Evolutionary conservation across 2,329 filamentous ascomycete genomes (phyloP), one percentile per base, ranked within the genome.

Genomic region (Emmonsiellopsis sp.): DNA sequence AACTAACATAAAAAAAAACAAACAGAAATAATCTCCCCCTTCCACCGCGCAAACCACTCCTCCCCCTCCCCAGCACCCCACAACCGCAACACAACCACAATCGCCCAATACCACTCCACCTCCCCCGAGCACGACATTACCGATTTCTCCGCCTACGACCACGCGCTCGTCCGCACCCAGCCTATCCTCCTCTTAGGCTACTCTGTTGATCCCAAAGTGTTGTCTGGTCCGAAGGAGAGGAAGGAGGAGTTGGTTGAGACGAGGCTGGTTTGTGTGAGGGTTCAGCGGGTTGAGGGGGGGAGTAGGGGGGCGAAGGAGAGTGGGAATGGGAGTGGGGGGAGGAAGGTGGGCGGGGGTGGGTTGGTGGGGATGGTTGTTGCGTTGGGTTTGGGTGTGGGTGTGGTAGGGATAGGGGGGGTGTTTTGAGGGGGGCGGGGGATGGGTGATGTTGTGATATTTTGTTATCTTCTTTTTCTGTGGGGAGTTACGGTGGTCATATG

Each of bases 161-260:
- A 32, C 34, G 43, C 49, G 7, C 15, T 54, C 11, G 34, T 32
- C 16, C 48, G 41, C 15, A 45, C 40, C 13, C 49, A 34, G 8
- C 53, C 53, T 26, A 54, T 54, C 15, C 35, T 54, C 30, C 11
- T 54, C 15, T 43, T 54, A 11, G 40, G 34, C 5, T 54, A 54
- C 20, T 44, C 53, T 43, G 13, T 44, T 3, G 44, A 45, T 26
- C 41, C 42, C 6, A 45, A 35, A 9, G 16, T 48, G 35, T 34
- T 48, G 6, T 41, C 15, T 2, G 41, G 48, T 11, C 35, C 38
- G 13, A 34, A 6, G n/a, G 31, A 35, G 16, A 16, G 45, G 15
- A 44, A 31, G 52, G 50, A 37, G 8, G 47, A 54, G 13, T 32
- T 54, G 42, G 41, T 47, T 8, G 43, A 54, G 53, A 52, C 43